Evolutionary conservation across 2,329 filamentous ascomycete genomes (phyloP), one percentile per base, ranked within the genome.

Genomic region (Cordyceps cicadae): DNA sequence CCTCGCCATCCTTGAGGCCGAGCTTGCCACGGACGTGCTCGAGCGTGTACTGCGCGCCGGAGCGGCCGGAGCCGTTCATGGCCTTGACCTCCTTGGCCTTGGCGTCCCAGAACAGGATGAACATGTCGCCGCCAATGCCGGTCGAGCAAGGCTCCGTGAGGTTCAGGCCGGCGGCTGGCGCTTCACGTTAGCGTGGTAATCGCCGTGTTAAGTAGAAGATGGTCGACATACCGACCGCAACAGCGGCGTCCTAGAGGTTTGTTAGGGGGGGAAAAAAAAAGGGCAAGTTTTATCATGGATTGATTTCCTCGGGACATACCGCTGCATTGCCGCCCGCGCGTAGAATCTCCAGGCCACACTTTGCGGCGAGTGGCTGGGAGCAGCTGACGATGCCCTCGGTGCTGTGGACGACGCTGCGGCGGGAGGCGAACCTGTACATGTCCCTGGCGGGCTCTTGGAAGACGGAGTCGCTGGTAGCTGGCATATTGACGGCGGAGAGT

Each of bases 61-160:
- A 85, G 32, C 94, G 86, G n/a, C 94, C 94, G 1, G 92, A 97
- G 21, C 92, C 94, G 73, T 99, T 99, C 73, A 97, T 78, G 11
- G 92, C 90, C 59, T 86, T 87, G 9, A 97, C 87, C 64, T 89
- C 88, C 70, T 89, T 88, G 0, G 87, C 90, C 67, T 87, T 83
- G 48, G 91, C 90, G 70, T 95, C 84, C 77, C 93, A 97, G 79
- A 85, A 97, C 41, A 97, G 84, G 73, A 92, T 92, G 76, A 97
- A 99, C 86, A 96, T 92, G 75, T 99, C 94, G 64, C 94, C 94
- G 61, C 94, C 94, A 63, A 99, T 97, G 46, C 94, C 94, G 0
- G 94, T 97, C 6, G 89, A 94, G 62, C 87, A 86, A 8, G 94
- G 94, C 71, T 99, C 94, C 0, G 93, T 96, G 70, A 97, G 84